These are phyloP conservation scores for Solanum clarkiae DNA, from an alignment of 257 asterid species.

Conservation along the genomic window DNA sequence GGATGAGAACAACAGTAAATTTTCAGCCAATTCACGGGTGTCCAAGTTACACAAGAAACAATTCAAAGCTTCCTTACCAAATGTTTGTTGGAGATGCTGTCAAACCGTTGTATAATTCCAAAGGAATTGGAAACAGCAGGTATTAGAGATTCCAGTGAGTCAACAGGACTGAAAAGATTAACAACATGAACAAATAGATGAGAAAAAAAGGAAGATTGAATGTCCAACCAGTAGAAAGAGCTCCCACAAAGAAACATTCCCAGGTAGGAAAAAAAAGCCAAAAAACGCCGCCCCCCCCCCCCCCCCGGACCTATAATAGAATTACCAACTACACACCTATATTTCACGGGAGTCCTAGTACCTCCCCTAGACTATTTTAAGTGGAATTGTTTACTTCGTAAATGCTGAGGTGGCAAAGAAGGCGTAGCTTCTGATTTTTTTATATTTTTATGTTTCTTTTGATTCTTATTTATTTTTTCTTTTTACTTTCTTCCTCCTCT, in stretches of 20 bases:
- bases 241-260: neutral
- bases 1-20: neutral
- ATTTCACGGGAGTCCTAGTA: no score
- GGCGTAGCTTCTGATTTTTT: no score
- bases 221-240: neutral
- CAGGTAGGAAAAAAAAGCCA: neutral
- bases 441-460: no score
- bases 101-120: slow-evolving; percentile 60
- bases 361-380: no score
- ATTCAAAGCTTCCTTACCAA: slow-evolving; percentile 44
- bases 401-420: no score
- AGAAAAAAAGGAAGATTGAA: neutral
- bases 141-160: neutral
- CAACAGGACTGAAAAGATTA: neutral
- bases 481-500: no score
- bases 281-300: no score
- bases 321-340: no score
- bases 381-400: no score
- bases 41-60: neutral
- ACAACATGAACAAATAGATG: neutral
- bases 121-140: slow-evolving; percentile 37
- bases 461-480: no score
- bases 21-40: neutral
- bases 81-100: slow-evolving; percentile 51
- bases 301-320: no score